Evolutionary conservation across 139 green algal species (phyloP), one percentile per base, ranked within the genome.

Genomic region (Raphidocelis subcapitata): DNA sequence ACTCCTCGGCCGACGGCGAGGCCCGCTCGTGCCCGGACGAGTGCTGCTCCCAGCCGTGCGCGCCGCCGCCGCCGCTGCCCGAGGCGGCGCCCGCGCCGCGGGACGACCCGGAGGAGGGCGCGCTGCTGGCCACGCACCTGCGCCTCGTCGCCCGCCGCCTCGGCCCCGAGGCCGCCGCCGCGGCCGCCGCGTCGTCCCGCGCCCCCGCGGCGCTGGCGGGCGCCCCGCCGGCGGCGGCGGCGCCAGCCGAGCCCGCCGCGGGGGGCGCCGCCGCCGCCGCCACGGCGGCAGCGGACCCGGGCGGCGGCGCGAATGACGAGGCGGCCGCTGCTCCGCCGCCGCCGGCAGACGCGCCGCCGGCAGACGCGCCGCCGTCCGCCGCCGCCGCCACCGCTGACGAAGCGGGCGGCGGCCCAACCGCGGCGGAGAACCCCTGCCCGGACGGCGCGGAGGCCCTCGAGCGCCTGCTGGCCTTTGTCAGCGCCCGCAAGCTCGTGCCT

Each of bases 391-490:
- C 26, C 32, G 26, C 26, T 36, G 57, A 29, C 32, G 61, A 28
- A 14, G 47, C 0, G 12, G 3, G 5, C 44, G 31, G 15, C 20
- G 41, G 41, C 41, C 26, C 23, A 32, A 29, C 12, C 56, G 52
- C 8, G 14, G 37, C 24, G 24, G 64, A 21, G 18, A 54, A 33
- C 32, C n/a, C n/a, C n/a, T n/a, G n/a, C n/a, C n/a, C n/a, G n/a
- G n/a, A n/a, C n/a, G n/a, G n/a, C n/a, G 5, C 55, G 5, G 33
- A 67, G 64, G 73, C 47, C 14, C 54, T 73, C 0, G 35, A 47
- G 37, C 73, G 74, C 29, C 37, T 81, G 51, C 37, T 84, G n/a
- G 74, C 71, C 20, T 87, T 83, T 72, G 84, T 87, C 78, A 83
- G 83, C n/a, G 28, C 64, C 41, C 49, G 76, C 68, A 84, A 84